phyloP scores from a whole-genome alignment of 768 basidiomycete species.

The Symmetrospora coprosmae region DNA sequence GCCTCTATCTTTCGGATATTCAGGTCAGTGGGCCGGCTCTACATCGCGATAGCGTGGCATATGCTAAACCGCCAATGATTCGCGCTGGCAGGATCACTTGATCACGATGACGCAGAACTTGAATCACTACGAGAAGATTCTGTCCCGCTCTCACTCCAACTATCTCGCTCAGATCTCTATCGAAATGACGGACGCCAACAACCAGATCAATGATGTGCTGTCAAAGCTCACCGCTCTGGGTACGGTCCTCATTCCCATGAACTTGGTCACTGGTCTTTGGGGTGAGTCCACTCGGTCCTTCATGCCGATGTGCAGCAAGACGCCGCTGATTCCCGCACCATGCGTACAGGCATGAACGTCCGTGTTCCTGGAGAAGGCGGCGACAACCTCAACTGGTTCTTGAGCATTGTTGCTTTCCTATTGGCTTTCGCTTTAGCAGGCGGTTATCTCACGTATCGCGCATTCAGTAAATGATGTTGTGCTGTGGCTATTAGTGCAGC shows the following conservation, averaged over 20 bases:
- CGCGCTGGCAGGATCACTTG: conserved; percentile 57
- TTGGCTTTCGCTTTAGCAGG: conserved; percentile 53
- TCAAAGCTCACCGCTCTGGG: conserved; percentile 93
- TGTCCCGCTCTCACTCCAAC: conserved; percentile 95
- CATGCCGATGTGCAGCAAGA: background rate
- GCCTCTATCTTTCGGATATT: conserved; percentile 87
- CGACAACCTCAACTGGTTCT: conserved; percentile 42
- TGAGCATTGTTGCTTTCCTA: conserved; percentile 65
- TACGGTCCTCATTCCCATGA: conserved; percentile 89
- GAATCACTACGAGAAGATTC: conserved; percentile 99
- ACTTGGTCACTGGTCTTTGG: conserved; percentile 54
- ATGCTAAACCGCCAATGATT: background rate
- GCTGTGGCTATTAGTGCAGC: no score
- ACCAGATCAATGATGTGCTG: conserved; percentile 97
- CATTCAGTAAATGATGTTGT: conserved; percentile 21
- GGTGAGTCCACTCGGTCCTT: background rate
- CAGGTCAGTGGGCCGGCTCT: conserved; percentile 52
- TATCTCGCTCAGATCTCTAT: conserved; percentile 99
- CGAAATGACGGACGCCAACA: conserved; percentile 99
- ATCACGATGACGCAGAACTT: conserved; percentile 99
- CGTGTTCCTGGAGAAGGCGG: conserved; percentile 76
- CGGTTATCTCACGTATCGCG: conserved; percentile 39
- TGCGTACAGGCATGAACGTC: conserved; percentile 60
- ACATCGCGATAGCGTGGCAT: no score
- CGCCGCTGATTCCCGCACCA: background rate